Percentiles rank a stretch among this genome's conserved stretches.
These are phyloP conservation scores for Aaosphaeria pasadenensis DNA, from an alignment of 2,329 filamentous ascomycete species.

Conservation along the genomic window DNA sequence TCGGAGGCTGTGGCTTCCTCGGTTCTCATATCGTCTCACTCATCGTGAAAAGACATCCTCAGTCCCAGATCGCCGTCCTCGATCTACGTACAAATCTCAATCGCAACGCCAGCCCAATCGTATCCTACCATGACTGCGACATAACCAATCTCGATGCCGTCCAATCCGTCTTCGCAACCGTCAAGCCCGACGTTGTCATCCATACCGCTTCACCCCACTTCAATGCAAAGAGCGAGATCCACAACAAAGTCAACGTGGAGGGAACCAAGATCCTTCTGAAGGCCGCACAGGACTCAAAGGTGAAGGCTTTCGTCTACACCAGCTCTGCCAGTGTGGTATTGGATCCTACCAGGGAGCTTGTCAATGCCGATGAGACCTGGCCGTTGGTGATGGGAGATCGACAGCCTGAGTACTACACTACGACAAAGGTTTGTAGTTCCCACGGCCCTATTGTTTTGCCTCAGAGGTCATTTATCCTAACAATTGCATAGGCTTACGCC, in stretches of 20 bases:
- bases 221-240: slow-evolving; percentile 37
- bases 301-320: slow-evolving; percentile 54
- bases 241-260: slow-evolving; percentile 51
- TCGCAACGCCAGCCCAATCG: slow-evolving; percentile 37
- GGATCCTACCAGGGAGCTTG: slow-evolving; percentile 43
- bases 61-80: slow-evolving; percentile 46
- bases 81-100: slow-evolving; percentile 45
- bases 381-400: slow-evolving; percentile 43
- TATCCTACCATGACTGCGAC: slow-evolving; percentile 50
- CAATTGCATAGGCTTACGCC: slow-evolving; percentile 38
- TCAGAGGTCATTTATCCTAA: neutral
- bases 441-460: neutral
- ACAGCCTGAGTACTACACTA: slow-evolving; percentile 52
- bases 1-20: slow-evolving; percentile 52
- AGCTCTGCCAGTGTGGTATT: slow-evolving; percentile 51
- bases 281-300: slow-evolving; percentile 46
- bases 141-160: slow-evolving; percentile 46
- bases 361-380: slow-evolving; percentile 50
- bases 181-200: slow-evolving; percentile 45
- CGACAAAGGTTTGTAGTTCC: slow-evolving; percentile 41
- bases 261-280: slow-evolving; percentile 50
- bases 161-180: slow-evolving; percentile 39
- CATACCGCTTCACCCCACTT: slow-evolving; percentile 49
- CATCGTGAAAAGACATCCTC: slow-evolving; percentile 35
- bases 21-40: slow-evolving; percentile 51